phyloP scores from a whole-genome alignment of 2,329 filamentous ascomycete species.

The Neonectria hederae region DNA sequence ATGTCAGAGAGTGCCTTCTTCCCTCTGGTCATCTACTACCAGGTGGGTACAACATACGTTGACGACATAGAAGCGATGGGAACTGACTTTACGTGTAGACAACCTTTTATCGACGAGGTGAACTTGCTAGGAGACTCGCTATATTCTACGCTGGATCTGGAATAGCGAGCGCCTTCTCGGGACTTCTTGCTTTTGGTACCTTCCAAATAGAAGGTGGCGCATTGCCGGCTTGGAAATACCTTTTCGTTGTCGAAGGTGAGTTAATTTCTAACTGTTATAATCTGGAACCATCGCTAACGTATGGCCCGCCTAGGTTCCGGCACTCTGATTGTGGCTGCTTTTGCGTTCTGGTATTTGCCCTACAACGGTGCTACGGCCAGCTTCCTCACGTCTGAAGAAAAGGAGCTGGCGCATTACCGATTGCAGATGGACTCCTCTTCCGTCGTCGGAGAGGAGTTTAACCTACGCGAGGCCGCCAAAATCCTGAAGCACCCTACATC shows the following conservation, averaged over 20 bases:
- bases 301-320: conserved; percentile 41
- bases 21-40: conserved; percentile 62
- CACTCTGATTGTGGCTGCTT: conserved; percentile 69
- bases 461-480: conserved; percentile 59
- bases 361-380: conserved; percentile 68
- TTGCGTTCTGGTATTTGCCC: conserved; percentile 77
- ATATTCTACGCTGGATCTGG: conserved; percentile 81
- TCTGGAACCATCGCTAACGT: neutral
- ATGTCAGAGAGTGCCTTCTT: conserved; percentile 65
- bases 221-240: conserved; percentile 56
- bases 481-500: conserved; percentile 62
- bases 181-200: conserved; percentile 58
- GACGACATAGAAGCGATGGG: neutral
- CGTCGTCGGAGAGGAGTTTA: conserved; percentile 62
- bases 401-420: conserved; percentile 74
- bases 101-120: conserved; percentile 60
- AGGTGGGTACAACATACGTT: neutral
- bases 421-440: conserved; percentile 80
- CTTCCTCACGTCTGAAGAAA: conserved; percentile 74
- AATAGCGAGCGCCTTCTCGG: conserved; percentile 70
- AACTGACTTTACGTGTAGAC: conserved; percentile 44
- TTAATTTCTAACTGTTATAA: neutral
- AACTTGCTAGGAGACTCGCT: conserved; percentile 59
- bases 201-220: conserved; percentile 57
- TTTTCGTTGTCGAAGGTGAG: conserved; percentile 63